Evolutionary conservation across 2,329 filamentous ascomycete species (phyloP).

Genomic region (Fusarium sp.): DNA sequence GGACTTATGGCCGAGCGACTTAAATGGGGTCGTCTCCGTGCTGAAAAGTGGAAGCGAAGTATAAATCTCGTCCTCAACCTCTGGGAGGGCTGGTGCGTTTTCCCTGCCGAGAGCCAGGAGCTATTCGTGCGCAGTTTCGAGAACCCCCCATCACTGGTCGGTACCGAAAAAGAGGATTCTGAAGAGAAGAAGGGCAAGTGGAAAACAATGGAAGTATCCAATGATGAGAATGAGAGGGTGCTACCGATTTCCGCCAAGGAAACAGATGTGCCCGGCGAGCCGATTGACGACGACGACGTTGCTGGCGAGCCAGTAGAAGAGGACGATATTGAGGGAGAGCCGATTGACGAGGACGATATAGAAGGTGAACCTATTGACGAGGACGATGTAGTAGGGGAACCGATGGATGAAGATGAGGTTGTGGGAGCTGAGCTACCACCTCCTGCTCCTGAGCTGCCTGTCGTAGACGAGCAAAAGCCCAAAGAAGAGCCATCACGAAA

Average conservation of each 20-base stretch:
- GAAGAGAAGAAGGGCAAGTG: constrained; percentile 60
- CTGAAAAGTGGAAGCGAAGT: constrained; percentile 88
- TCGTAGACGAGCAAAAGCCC: constrained; percentile 41
- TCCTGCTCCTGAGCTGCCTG: constrained; percentile 13
- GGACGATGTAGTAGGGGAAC: constrained; percentile 59
- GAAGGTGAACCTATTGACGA: constrained; percentile 63
- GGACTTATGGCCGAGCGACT: constrained; percentile 81
- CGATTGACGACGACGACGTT: constrained; percentile 59
- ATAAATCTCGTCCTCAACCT: constrained; percentile 78
- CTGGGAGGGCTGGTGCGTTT: constrained; percentile 82
- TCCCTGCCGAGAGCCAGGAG: constrained; percentile 82
- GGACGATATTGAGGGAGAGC: constrained; percentile 66
- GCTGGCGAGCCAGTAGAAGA: constrained; percentile 60
- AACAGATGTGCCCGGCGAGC: constrained; percentile 66
- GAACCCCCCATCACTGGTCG: constrained; percentile 70
- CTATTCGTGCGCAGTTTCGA: constrained; percentile 80
- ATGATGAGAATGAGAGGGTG: constrained; percentile 32
- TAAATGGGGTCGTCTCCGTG: constrained; percentile 85
- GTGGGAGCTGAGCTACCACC: constrained; percentile 42
- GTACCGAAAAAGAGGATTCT: constrained; percentile 45
- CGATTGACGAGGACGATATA: constrained; percentile 63
- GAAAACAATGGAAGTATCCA: constrained; percentile 65
- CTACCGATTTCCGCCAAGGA: constrained; percentile 55
- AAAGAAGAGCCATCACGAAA: constrained; percentile 33
- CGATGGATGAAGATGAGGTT: constrained; percentile 63